phyloP scores from a whole-genome alignment of 2,329 filamentous ascomycete species.

The Neonectria neomacrospora region DNA sequence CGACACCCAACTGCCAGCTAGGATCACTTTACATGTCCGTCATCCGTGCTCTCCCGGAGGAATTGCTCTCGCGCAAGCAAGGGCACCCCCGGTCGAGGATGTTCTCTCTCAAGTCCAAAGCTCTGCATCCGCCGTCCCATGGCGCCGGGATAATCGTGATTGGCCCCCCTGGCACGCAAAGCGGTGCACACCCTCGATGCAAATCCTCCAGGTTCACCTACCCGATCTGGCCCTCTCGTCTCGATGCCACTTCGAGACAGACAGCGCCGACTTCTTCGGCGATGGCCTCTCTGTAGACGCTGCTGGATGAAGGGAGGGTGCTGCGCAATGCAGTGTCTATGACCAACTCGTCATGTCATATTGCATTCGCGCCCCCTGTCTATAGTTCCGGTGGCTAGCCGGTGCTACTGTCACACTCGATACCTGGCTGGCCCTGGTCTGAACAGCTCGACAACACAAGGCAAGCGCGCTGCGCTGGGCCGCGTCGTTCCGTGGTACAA shows the following conservation, averaged over 20 bases:
- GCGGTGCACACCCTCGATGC: conserved; percentile 13
- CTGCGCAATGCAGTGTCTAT: not conserved
- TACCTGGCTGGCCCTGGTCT: conserved; percentile 22
- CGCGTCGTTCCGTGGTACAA: conserved; percentile 1
- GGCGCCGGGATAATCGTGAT: conserved; percentile 20
- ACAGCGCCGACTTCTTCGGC: not conserved
- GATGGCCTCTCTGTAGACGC: not conserved
- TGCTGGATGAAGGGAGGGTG: not conserved
- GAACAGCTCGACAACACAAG: conserved; percentile 3
- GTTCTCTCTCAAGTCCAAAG: conserved; percentile 6
- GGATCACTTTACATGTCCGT: conserved; percentile 18
- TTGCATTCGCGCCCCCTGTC: conserved; percentile 16
- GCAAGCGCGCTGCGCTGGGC: not conserved
- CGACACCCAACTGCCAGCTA: conserved; percentile 14
- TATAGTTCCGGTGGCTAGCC: conserved; percentile 24
- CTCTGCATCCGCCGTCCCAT: conserved; percentile 16
- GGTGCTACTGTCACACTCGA: conserved; percentile 19
- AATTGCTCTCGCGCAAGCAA: conserved; percentile 15
- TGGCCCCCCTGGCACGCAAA: conserved; percentile 18
- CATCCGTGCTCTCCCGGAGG: conserved; percentile 19
- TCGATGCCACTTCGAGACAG: not conserved
- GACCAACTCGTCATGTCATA: conserved; percentile 14
- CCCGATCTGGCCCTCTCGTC: conserved; percentile 12
- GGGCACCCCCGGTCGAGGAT: conserved; percentile 8
- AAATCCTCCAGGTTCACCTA: conserved; percentile 17